Evolutionary conservation across 306 rosid species (phyloP).

Genomic region (Lablab purpureus): DNA sequence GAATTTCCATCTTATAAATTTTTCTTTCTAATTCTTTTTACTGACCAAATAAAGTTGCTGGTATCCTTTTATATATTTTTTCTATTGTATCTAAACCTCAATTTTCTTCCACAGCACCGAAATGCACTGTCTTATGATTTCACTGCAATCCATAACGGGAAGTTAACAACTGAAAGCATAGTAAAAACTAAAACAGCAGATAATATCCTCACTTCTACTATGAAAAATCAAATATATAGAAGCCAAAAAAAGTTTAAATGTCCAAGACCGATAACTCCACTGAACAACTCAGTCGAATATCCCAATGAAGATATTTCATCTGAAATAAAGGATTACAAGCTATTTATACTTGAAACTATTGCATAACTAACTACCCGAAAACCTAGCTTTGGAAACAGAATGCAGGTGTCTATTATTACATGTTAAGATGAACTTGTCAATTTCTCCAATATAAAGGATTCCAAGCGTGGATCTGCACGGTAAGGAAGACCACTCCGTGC

Average conservation of each 20-base stretch:
- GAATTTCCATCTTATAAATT: not conserved
- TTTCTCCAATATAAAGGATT: slow-evolving; percentile 54
- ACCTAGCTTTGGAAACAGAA: slow-evolving; percentile 3
- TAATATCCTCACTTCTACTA: not conserved
- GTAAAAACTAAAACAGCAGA: not conserved
- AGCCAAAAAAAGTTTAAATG: no score
- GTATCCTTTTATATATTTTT: not conserved
- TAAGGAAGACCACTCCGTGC: slow-evolving; percentile 91
- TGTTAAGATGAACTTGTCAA: not conserved
- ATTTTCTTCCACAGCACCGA: not conserved
- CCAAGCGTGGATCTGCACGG: slow-evolving; percentile 64
- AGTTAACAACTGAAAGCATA: slow-evolving; percentile 8
- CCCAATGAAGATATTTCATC: slow-evolving; percentile 3
- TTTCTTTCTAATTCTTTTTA: not conserved
- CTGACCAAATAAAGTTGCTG: not conserved
- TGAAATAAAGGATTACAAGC: not conserved
- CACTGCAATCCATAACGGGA: slow-evolving; percentile 24
- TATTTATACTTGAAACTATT: not conserved
- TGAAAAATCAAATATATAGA: slow-evolving; percentile 9
- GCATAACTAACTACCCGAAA: not conserved
- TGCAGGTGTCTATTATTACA: not conserved
- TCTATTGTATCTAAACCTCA: not conserved
- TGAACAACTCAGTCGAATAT: not conserved
- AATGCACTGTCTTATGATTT: not conserved
- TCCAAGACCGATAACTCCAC: slow-evolving; percentile 22